Evolutionary conservation across 805 yeast species (phyloP).

Genomic region (Schizosaccharomyces cryophilus): DNA sequence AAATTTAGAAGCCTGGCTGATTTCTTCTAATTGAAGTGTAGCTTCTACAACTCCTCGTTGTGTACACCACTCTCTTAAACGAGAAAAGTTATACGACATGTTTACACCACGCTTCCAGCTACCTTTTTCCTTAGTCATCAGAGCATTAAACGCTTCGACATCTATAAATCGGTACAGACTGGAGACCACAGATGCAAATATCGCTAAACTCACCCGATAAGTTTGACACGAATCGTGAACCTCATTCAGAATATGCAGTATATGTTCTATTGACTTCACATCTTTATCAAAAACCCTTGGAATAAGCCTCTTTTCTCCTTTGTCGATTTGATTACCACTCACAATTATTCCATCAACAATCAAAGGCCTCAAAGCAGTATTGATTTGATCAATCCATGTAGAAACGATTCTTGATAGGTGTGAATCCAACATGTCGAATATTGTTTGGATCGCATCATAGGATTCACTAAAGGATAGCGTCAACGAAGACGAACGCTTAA

Average conservation of each 20-base stretch:
- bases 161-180: conserved; percentile 54
- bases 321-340: neutral
- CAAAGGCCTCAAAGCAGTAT: neutral
- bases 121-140: conserved; percentile 82
- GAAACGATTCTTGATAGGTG: neutral
- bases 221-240: neutral
- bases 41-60: conserved; percentile 78
- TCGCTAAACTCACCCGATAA: neutral
- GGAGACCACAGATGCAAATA: neutral
- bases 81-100: conserved; percentile 82
- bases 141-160: conserved; percentile 81
- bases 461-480: neutral
- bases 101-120: conserved; percentile 97
- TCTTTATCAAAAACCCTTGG: neutral
- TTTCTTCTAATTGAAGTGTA: conserved; percentile 55
- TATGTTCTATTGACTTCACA: neutral
- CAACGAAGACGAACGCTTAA: neutral
- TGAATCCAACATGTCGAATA: neutral
- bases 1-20: conserved; percentile 79
- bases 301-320: neutral
- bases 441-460: neutral
- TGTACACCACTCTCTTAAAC: conserved; percentile 96
- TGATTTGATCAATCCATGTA: neutral
- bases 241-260: neutral
- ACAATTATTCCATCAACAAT: neutral